A percentile compares a stretch with the other conserved stretches of the same genome.
These are phyloP conservation scores for Aureobasidium subglaciale DNA, from an alignment of 2,329 filamentous ascomycete genomes.

Conservation along the genomic window DNA sequence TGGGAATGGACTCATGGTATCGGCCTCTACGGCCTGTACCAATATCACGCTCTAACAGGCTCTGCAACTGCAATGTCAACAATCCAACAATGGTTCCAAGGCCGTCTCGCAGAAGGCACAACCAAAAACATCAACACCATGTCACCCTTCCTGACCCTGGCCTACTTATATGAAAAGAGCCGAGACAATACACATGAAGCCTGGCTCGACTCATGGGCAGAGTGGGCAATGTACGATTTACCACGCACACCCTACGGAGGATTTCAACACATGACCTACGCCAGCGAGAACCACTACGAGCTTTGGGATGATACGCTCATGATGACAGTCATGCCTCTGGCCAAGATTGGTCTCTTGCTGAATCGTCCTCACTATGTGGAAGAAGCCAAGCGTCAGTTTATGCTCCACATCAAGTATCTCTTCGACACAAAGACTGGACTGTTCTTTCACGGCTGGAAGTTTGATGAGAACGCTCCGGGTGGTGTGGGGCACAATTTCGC, in stretches of 20 bases:
- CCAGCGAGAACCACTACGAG: conserved; percentile 63
- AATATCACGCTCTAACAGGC: conserved; percentile 69
- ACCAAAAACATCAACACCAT: conserved; percentile 76
- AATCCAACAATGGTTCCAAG: conserved; percentile 67
- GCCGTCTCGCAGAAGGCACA: conserved; percentile 62
- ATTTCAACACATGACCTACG: conserved; percentile 71
- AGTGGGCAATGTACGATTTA: conserved; percentile 75
- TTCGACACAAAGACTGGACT: conserved; percentile 65
- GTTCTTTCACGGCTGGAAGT: conserved; percentile 80
- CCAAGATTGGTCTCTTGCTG: conserved; percentile 69
- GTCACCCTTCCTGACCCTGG: conserved; percentile 65
- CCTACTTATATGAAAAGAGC: conserved; percentile 72
- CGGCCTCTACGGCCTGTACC: conserved; percentile 73
- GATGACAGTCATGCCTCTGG: conserved; percentile 78
- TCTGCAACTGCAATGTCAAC: conserved; percentile 53
- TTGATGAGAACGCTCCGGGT: conserved; percentile 51
- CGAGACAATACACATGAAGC: conserved; percentile 61
- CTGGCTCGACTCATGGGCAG: conserved; percentile 74
- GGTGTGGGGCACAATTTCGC: conserved; percentile 50
- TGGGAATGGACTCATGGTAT: conserved; percentile 59
- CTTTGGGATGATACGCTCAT: conserved; percentile 82
- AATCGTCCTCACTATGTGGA: conserved; percentile 64
- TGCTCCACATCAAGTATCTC: conserved; percentile 71
- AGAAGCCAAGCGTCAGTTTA: conserved; percentile 70
- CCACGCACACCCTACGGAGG: conserved; percentile 63